Evolutionary conservation across 495 filamentous ascomycete genomes (phyloP).

Genomic region (Daldinia bambusicola): DNA sequence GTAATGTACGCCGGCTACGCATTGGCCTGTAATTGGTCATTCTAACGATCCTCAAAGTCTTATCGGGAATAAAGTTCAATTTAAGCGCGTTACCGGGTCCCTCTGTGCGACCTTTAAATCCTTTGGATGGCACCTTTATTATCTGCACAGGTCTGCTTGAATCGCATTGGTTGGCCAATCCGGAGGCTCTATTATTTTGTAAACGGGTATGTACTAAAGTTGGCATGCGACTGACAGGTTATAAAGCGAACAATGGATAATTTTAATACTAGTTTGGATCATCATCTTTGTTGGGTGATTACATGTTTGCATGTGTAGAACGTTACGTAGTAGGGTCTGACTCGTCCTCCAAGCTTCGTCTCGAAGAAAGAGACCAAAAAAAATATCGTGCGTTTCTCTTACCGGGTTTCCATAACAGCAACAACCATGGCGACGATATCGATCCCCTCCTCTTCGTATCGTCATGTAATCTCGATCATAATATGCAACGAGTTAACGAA

Average conservation of each 20-base stretch:
- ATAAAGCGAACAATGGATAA: too few relatives aligned
- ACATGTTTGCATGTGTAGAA: too few relatives aligned
- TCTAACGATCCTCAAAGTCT: background rate
- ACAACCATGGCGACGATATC: background rate
- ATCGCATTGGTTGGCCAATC: background rate
- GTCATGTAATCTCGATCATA: background rate
- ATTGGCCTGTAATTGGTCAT: background rate
- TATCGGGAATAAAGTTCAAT: constrained; percentile 14
- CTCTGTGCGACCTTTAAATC: constrained; percentile 2
- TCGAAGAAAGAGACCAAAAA: too few relatives aligned
- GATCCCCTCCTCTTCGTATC: too few relatives aligned
- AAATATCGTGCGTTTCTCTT: too few relatives aligned
- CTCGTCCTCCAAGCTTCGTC: background rate
- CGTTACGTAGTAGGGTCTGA: background rate
- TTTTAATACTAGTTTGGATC: too few relatives aligned
- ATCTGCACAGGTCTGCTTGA: background rate
- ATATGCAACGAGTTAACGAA: background rate
- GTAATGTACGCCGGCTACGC: background rate
- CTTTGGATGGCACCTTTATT: background rate
- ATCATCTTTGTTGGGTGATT: too few relatives aligned
- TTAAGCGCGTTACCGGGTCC: background rate
- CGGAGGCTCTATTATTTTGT: background rate
- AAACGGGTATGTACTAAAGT: too few relatives aligned
- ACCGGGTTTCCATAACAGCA: background rate
- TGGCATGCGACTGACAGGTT: too few relatives aligned